A percentile compares a stretch with the other conserved stretches of the same genome.
These are phyloP conservation scores for Trichosporon sp. DNA, from an alignment of 1,284 basidiomycete genomes.

Conservation along the genomic window DNA sequence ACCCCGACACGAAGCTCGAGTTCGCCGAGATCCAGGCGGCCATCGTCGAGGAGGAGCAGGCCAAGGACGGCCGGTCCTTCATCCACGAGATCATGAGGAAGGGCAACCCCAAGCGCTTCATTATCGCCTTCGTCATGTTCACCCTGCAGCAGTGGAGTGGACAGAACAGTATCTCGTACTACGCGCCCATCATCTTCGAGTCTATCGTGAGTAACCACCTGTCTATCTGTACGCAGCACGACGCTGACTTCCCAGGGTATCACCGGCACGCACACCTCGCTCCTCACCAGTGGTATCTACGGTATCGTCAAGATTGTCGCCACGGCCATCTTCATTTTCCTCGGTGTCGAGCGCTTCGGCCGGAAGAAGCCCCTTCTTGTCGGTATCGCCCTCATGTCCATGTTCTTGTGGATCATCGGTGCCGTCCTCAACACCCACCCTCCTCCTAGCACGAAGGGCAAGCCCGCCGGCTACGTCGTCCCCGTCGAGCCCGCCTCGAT, in stretches of 20 bases:
- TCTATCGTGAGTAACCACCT: constrained; percentile 42
- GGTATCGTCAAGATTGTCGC: constrained; percentile 72
- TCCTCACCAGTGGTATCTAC: constrained; percentile 76
- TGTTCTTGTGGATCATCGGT: constrained; percentile 63
- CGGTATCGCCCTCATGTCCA: constrained; percentile 58
- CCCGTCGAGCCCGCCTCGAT: constrained; percentile 33
- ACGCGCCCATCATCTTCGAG: constrained; percentile 56
- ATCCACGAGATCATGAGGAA: constrained; percentile 61
- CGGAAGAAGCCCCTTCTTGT: constrained; percentile 17
- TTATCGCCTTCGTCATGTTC: constrained; percentile 57
- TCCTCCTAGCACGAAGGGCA: not conserved
- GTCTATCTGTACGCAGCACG: not conserved
- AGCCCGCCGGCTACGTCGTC: not conserved
- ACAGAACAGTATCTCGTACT: constrained; percentile 57
- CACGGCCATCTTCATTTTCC: constrained; percentile 59
- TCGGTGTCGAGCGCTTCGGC: constrained; percentile 57
- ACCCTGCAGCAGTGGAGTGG: constrained; percentile 63
- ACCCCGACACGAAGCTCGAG: constrained; percentile 53
- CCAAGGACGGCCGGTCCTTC: constrained; percentile 40
- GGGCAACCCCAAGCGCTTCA: constrained; percentile 65
- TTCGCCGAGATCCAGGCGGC: constrained; percentile 56
- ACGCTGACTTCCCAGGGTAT: constrained; percentile 45
- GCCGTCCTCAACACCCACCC: constrained; percentile 68
- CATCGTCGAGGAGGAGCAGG: constrained; percentile 51
- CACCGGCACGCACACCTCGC: constrained; percentile 52